These are phyloP conservation scores for Colletotrichum camelliae DNA, from an alignment of 2,329 filamentous ascomycete species.

Conservation along the genomic window DNA sequence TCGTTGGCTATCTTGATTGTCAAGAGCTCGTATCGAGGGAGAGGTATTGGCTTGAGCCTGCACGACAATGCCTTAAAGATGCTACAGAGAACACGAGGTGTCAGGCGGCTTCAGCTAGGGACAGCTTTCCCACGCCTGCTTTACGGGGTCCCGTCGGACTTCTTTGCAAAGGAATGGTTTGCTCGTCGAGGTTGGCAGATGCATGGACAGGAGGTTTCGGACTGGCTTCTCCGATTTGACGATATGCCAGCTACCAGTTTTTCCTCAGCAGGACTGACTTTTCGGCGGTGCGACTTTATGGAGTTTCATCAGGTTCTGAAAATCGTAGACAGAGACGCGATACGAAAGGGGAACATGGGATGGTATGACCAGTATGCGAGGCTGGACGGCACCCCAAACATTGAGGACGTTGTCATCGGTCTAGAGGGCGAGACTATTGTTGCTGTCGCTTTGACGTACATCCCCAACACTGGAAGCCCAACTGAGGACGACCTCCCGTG, in stretches of 20 bases:
- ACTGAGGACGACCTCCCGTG: constrained; percentile 60
- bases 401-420: constrained; percentile 60
- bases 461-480: constrained; percentile 49
- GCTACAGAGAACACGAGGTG: constrained; percentile 55
- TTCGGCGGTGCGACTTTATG: constrained; percentile 48
- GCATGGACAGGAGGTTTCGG: constrained; percentile 45
- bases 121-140: constrained; percentile 64
- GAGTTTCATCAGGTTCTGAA: constrained; percentile 54
- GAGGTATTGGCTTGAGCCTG: constrained; percentile 58
- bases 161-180: constrained; percentile 56
- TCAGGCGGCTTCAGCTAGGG: constrained; percentile 61
- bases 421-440: constrained; percentile 54
- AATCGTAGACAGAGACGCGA: constrained; percentile 54
- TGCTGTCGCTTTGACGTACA: constrained; percentile 60
- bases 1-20: constrained; percentile 62
- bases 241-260: constrained; percentile 50
- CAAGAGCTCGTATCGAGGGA: constrained; percentile 48
- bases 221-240: constrained; percentile 59
- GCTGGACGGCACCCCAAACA: constrained; percentile 50
- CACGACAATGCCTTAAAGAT: constrained; percentile 56
- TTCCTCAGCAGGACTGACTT: constrained; percentile 44
- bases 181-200: constrained; percentile 58
- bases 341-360: constrained; percentile 53
- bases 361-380: constrained; percentile 66
- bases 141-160: constrained; percentile 55